Base-by-base conservation (phyloP, 2,329 filamentous ascomycete species). In the Colletotrichum eleusines region DNA sequence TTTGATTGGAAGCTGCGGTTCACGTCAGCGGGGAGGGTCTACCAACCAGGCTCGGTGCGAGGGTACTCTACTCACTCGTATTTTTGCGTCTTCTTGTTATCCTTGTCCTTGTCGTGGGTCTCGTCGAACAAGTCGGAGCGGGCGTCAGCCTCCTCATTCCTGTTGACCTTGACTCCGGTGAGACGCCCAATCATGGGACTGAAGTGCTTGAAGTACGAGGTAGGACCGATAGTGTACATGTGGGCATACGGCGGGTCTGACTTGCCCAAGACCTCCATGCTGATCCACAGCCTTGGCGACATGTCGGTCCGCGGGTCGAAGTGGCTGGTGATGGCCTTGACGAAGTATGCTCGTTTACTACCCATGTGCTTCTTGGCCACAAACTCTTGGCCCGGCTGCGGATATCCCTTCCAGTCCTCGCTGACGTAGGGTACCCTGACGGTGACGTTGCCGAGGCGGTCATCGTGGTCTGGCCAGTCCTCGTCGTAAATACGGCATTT, bases 401-500 rank as follows among this genome's bases (percentile, higher is more conserved):
- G 86, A 61, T 95, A 87, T 0, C 92, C 93, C 11, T 82, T 75
- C 93, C 93, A 97, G 48, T 86, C 79, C 51, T 92, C 89, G 58
- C 84, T 84, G 8, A 97, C 78, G 2, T 81, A 78, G 14, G 85
- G 81, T 0, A 92, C 89, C 23, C 87, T 81, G 64, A 97, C 84
- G 57, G 94, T 94, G 4, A 94, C 93, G 77, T 96, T 97, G 14
- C 95, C 95, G 26, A 98, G 86, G 33, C 94, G 88, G 81, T 98
- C 95, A 77, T 98, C 92, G 74, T 92, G 89, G 78, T 98, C 93
- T 1, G 91, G 89, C 42, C 91, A 90, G 80, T 98, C 95, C 79
- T 98, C 95, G 77, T 98, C 95, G 81, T 95, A 97, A 23, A 98
- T 82, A 63, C 93, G 88, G 72, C 93, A 94, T 79, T 97, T 97